phyloP scores from a whole-genome alignment of 139 green algal genomes.

The Chlamydomonas sp. region DNA sequence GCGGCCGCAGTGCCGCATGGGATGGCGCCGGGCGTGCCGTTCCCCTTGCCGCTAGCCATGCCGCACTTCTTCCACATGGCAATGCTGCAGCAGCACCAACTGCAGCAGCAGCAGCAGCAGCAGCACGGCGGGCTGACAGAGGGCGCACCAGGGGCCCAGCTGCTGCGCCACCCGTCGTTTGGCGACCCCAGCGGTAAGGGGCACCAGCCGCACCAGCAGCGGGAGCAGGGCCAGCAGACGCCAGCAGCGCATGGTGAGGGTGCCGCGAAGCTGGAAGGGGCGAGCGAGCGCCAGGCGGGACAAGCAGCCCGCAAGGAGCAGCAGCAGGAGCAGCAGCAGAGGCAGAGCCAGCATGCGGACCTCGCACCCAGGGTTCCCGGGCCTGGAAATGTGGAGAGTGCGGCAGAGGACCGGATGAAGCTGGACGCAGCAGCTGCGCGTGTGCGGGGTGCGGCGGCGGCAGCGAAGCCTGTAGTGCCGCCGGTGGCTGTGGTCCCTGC shows the following conservation, averaged over 20 bases:
- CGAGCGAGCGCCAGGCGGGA: not conserved
- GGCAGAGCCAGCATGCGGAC: no score
- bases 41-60: not conserved
- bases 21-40: no score
- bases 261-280: not conserved
- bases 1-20: no score
- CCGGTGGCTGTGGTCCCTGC: no score
- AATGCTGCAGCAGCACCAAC: not conserved
- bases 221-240: not conserved
- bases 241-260: not conserved
- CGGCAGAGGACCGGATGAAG: no score
- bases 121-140: no score
- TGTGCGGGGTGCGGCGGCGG: no score
- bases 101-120: conserved; percentile 3
- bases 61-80: not conserved
- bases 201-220: conserved; percentile 10
- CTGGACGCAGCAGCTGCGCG: no score
- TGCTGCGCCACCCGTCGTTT: not conserved
- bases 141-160: not conserved
- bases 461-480: no score
- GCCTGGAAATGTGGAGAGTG: no score
- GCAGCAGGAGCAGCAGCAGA: not conserved
- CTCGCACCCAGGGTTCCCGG: no score
- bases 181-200: not conserved
- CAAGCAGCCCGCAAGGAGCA: not conserved